These are phyloP conservation scores for Obelidium mucronatum DNA, from an alignment of 192 early-diverging fungal species.

Conservation along the genomic window DNA sequence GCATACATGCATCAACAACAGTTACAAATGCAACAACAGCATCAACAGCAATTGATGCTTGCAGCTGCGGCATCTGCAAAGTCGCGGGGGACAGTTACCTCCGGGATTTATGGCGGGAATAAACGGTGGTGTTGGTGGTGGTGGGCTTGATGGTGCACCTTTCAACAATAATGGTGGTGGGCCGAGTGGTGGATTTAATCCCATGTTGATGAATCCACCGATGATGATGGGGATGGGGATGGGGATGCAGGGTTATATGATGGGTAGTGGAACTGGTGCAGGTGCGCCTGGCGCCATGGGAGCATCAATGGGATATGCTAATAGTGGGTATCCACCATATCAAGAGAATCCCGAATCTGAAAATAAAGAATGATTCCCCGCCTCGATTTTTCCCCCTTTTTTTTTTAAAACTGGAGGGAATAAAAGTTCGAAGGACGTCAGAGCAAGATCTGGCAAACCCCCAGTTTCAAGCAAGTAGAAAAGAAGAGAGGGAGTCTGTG, in stretches of 20 bases:
- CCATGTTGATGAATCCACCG: background rate
- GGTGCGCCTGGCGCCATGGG: no score
- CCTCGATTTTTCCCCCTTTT: no score
- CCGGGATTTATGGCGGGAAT: no score
- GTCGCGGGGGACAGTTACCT: background rate
- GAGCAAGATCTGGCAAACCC: no score
- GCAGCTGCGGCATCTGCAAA: conserved; percentile 22
- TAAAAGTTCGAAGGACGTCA: no score
- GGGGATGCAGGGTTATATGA: background rate
- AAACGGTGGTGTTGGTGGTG: background rate
- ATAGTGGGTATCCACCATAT: no score
- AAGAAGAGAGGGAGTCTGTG: no score
- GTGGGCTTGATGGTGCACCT: no score
- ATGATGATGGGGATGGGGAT: background rate
- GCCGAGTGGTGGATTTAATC: background rate
- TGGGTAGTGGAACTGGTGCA: background rate
- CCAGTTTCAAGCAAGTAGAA: no score
- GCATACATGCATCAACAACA: conserved; percentile 39
- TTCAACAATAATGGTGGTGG: background rate
- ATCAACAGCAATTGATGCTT: conserved; percentile 30
- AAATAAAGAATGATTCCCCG: no score
- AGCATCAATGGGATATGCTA: background rate
- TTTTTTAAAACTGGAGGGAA: no score
- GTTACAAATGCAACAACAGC: conserved; percentile 35
- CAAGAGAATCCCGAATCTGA: no score